Percentiles rank a stretch among this genome's conserved stretches.
Evolutionary conservation across 2,329 filamentous ascomycete genomes (phyloP).

Genomic region (Aaosphaeria pasadenensis): DNA sequence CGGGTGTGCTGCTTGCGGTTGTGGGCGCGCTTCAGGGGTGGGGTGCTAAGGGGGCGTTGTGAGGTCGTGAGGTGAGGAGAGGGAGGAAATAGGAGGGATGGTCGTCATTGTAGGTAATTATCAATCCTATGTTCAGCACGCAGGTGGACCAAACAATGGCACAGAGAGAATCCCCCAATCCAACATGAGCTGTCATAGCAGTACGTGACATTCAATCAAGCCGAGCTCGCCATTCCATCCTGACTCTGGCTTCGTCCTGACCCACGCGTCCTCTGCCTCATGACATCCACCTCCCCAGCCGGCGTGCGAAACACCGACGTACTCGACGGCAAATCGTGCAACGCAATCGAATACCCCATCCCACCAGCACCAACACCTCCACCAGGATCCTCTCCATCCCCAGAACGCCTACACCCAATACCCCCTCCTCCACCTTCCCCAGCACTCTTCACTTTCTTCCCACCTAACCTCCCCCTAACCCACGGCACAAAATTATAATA

Average conservation of each 20-base stretch:
- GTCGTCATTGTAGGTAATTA: too few relatives aligned
- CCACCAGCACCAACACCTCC: too few relatives aligned
- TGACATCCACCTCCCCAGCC: slow-evolving; percentile 37
- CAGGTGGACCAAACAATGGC: too few relatives aligned
- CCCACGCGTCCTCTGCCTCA: slow-evolving; percentile 15
- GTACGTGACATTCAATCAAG: too few relatives aligned
- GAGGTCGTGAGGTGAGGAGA: not conserved
- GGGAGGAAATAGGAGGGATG: not conserved
- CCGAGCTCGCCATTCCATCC: too few relatives aligned
- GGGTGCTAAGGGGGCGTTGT: slow-evolving; percentile 10
- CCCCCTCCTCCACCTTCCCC: not conserved
- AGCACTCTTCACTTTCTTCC: slow-evolving; percentile 8
- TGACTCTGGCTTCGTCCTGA: slow-evolving; percentile 3
- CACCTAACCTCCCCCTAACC: slow-evolving; percentile 40
- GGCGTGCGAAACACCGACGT: slow-evolving; percentile 63
- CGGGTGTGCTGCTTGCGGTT: slow-evolving; percentile 15
- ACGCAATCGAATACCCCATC: slow-evolving; percentile 24
- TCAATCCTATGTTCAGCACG: too few relatives aligned
- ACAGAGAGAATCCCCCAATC: too few relatives aligned
- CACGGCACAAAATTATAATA: slow-evolving; percentile 64
- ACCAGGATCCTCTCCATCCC: too few relatives aligned
- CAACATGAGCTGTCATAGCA: too few relatives aligned
- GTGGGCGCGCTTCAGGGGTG: slow-evolving; percentile 25
- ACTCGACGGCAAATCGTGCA: slow-evolving; percentile 55
- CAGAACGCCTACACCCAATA: too few relatives aligned